A percentile compares a stretch with the other conserved stretches of the same genome.
These are phyloP conservation scores for Saccharomyces hybrid DNA, from an alignment of 1,139 yeast genomes.

Conservation along the genomic window DNA sequence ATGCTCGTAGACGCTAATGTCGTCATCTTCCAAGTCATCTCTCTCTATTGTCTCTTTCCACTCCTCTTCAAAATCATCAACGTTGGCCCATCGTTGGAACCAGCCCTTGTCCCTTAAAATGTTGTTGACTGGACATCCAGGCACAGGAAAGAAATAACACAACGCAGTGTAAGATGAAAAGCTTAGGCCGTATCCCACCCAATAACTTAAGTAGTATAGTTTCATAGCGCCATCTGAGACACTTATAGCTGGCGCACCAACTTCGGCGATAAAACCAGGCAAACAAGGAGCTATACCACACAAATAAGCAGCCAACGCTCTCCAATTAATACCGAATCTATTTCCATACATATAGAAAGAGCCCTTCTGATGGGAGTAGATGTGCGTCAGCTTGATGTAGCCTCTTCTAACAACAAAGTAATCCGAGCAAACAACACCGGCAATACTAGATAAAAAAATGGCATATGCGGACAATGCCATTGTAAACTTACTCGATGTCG, in stretches of 20 bases:
- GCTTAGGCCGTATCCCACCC: constrained; percentile 63
- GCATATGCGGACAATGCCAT: constrained; percentile 81
- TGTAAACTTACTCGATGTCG: constrained; percentile 69
- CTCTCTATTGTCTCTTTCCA: constrained; percentile 21
- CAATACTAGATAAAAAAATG: constrained; percentile 78
- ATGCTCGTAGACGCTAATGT: constrained; percentile 18
- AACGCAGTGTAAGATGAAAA: constrained; percentile 43
- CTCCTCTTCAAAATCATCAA: constrained; percentile 52
- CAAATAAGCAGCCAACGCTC: constrained; percentile 65
- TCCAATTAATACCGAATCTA: constrained; percentile 67
- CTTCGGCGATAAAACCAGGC: constrained; percentile 82
- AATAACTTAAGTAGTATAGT: constrained; percentile 65
- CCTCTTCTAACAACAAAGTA: constrained; percentile 76
- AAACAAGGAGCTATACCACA: constrained; percentile 76
- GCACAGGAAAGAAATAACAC: constrained; percentile 50
- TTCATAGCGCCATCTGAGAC: constrained; percentile 55
- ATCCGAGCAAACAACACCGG: constrained; percentile 75
- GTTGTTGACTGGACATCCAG: constrained; percentile 47
- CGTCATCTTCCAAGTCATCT: constrained; percentile 18
- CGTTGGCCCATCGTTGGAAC: constrained; percentile 53
- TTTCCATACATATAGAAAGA: constrained; percentile 52
- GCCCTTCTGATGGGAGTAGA: constrained; percentile 43
- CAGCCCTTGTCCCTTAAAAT: constrained; percentile 49
- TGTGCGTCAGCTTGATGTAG: constrained; percentile 51
- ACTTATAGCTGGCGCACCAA: constrained; percentile 58